phyloP scores from a whole-genome alignment of 1,284 basidiomycete genomes.

The Meira nashicola region DNA sequence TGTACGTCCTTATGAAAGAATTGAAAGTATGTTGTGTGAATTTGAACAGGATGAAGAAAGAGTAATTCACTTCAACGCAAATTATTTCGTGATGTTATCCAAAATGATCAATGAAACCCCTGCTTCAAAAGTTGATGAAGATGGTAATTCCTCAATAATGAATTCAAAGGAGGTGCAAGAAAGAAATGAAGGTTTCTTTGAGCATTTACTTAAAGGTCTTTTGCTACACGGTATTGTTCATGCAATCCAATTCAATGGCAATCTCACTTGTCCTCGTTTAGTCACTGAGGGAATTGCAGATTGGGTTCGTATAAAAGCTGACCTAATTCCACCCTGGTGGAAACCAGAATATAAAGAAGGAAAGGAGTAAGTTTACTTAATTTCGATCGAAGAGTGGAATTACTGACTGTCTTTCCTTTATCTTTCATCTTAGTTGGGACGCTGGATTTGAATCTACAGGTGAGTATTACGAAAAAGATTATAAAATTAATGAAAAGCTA shows the following conservation, averaged over 20 bases:
- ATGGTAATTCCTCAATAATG: background rate
- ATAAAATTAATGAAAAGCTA: conserved; percentile 1
- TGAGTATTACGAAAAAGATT: background rate
- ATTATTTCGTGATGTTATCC: background rate
- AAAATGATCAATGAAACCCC: background rate
- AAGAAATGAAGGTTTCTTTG: background rate
- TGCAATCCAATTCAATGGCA: conserved; percentile 21
- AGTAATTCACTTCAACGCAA: no score
- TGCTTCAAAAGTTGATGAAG: conserved; percentile 16
- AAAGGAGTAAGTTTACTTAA: background rate
- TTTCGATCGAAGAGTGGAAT: background rate
- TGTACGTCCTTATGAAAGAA: no score
- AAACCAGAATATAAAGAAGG: background rate
- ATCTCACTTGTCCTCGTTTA: conserved; percentile 20
- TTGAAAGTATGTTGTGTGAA: no score
- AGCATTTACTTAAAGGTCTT: conserved; percentile 14
- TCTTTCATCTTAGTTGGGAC: conserved; percentile 8
- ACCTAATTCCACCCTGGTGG: conserved; percentile 26
- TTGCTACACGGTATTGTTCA: conserved; percentile 34
- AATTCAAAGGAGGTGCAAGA: background rate
- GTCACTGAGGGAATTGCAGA: conserved; percentile 35
- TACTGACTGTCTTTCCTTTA: background rate
- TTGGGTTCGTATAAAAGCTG: conserved; percentile 23
- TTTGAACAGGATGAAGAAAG: no score
- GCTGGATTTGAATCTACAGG: conserved; percentile 10